These are phyloP conservation scores for Fusarium burgessii DNA, from an alignment of 2,329 filamentous ascomycete genomes.

Conservation along the genomic window DNA sequence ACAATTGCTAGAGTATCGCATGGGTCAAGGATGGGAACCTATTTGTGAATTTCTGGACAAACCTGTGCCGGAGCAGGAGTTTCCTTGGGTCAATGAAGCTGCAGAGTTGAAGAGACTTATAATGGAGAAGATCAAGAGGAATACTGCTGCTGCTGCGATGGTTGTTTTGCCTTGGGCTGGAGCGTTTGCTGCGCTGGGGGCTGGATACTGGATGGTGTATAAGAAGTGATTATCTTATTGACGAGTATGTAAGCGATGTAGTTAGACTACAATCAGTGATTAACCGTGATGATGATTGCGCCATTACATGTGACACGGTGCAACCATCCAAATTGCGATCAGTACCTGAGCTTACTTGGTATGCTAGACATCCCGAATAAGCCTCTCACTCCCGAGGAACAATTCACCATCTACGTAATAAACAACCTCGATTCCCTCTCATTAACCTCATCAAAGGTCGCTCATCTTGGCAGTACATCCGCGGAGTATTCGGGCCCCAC, in stretches of 20 bases:
- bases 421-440: background rate
- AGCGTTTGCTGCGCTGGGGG: conserved; percentile 13
- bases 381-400: no score
- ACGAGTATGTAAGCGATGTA: background rate
- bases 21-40: conserved; percentile 53
- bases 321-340: background rate
- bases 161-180: conserved; percentile 38
- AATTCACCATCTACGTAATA: background rate
- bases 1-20: conserved; percentile 48
- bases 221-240: background rate
- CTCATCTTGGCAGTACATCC: background rate
- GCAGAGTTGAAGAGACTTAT: conserved; percentile 32
- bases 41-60: conserved; percentile 53
- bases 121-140: conserved; percentile 11
- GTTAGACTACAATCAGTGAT: background rate
- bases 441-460: no score
- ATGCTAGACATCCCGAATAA: background rate
- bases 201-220: conserved; percentile 19
- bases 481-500: background rate
- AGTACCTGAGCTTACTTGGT: background rate
- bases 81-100: conserved; percentile 51
- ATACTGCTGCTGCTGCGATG: conserved; percentile 8
- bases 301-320: background rate
- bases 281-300: background rate
- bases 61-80: conserved; percentile 47